Base-by-base conservation (phyloP, 2,329 filamentous ascomycete genomes). In the Aureobasidium vineae region DNA sequence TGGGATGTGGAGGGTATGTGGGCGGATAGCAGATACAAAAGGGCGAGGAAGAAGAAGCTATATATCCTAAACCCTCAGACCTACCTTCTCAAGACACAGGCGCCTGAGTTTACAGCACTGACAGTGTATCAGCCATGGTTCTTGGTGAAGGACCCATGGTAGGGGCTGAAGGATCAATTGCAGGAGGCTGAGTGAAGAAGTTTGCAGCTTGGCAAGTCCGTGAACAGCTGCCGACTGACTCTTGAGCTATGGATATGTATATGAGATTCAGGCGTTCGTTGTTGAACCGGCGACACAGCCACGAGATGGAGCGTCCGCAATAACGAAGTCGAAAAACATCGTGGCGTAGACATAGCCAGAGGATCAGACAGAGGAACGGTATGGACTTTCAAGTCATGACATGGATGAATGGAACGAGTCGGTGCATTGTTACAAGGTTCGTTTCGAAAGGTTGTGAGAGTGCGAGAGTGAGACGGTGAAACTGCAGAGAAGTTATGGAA, bases 151-250 rank as follows among this genome's bases (percentile, higher is more conserved):
- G 5, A 45, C 21, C 13, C 11, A 49, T 50, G 33, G n/a, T 26
- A 61, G n/a, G 13, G 43, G 5, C 6, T 43, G 43, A 61, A 50
- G 57, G 57, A 61, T 61, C 57, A 50, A 49, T 23, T 49, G 31
- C 57, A 61, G 16, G 57, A 31, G 57, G 57, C 57, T 61, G 43
- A 45, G 54, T 50, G 28, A 10, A 28, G n/a, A 38, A 13, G 41
- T 23, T 33, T 61, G 31, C n/a, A 36, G 28, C 41, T 61, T 47
- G 57, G 41, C 43, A 23, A 26, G 56, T 47, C 56, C 26, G 26
- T 59, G 56, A 15, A 38, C 6, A 16, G 21, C 26, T 26, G 33
- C 6, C 2, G 31, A 49, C 23, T 33, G 57, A 40, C 28, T 61
- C 21, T 61, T 28, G 21, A 2, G 13, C 5, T 19, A 6, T 5